Evolutionary conservation across 2,329 filamentous ascomycete species (phyloP), one percentile per base, ranked within the genome.

Genomic region (Lizonia empirigonia): DNA sequence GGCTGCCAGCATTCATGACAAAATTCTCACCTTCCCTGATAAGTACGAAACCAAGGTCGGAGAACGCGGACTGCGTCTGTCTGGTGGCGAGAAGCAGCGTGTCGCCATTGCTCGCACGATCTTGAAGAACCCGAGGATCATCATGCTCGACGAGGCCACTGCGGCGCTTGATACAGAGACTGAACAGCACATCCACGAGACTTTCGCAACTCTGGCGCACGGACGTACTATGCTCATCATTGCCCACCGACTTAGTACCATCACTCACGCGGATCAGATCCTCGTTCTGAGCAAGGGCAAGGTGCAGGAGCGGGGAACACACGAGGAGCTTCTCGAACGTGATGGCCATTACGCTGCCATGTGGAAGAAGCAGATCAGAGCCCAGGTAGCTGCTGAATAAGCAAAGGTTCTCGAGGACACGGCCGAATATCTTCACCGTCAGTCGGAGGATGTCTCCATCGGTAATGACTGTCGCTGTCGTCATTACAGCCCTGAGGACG

Each of bases 221-320:
- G 92, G 91, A 40, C 88, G 94, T 36, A 99, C 94, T 1, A 87
- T 97, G 78, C 84, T 99, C 55, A 91, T 97, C 42, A 97, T 99
- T 76, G 94, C 94, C 78, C 91, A 85, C 77, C 77, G 80, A 33
- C 74, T 83, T 22, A 81, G 79, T 50, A 83, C 81, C 13, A 81
- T 83, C 55, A 80, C 77, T 19, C 76, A 77, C 59, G 81, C 80
- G 30, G 80, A 83, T 49, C 80, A 82, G 55, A 83, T 83, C 39
- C 72, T 83, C 7, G 80, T 82, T 5, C 69, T 83, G 39, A 77
- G 82, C 57, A 77, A 80, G 57, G 81, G 81, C 45, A 72, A 72
- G 49, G 79, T 81, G 0, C 74, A 77, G 8, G 81, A 83, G 61
- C 71, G 75, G 19, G 81, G 81, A 15, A 79, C 74, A 1, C 81